Base-by-base conservation (phyloP, 2,329 filamentous ascomycete genomes). In the Sclerotiophoma versabilis region DNA sequence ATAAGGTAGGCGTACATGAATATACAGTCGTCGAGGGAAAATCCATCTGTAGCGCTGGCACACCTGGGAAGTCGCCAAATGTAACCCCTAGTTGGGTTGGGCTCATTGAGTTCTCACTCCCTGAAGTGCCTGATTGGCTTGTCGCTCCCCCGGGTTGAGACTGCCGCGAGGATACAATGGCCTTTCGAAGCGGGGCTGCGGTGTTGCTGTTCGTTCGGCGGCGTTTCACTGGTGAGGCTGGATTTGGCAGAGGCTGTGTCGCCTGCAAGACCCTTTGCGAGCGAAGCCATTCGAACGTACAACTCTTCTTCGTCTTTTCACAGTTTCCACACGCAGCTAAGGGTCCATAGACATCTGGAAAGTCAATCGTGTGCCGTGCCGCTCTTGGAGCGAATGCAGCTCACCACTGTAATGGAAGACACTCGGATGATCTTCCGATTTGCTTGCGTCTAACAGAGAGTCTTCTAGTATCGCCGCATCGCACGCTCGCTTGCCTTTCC, bases 401-500 rank as follows among this genome's bases (percentile, higher is more conserved):
- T 64, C 41, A 74, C 71, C 71, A 60, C 69, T 72, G 41, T 74
- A 74, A 39, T 74, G 71, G 36, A 74, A 74, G 4, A 70, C 62
- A 2, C 62, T 68, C 19, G 68, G 67, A 32, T 56, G 66, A 17
- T 54, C 54, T 48, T 52, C 59, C 42, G 58, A 58, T 22, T 58
- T 65, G 38, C 52, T 67, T 14, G 54, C 59, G 25, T 71, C 69
- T 12, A 74, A 33, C 44, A 74, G 55, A 2, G 66, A 64, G 42
- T 75, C 72, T 42, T 73, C 71, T 19, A 72, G 33, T 38, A 77
- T 72, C 5, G 67, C 67, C 5, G 76, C 77, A 58, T 80, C 77
- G 61, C 78, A 80, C 5, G 75, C 77, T 49, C 77, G 65, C 59
- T 80, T 80, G 19, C 78, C 77, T 56, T 76, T 77, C 19, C 78